Percentiles rank a stretch among this genome's conserved stretches.
phyloP scores from a whole-genome alignment of 306 rosid species.

The Prinsepia uniflora region DNA sequence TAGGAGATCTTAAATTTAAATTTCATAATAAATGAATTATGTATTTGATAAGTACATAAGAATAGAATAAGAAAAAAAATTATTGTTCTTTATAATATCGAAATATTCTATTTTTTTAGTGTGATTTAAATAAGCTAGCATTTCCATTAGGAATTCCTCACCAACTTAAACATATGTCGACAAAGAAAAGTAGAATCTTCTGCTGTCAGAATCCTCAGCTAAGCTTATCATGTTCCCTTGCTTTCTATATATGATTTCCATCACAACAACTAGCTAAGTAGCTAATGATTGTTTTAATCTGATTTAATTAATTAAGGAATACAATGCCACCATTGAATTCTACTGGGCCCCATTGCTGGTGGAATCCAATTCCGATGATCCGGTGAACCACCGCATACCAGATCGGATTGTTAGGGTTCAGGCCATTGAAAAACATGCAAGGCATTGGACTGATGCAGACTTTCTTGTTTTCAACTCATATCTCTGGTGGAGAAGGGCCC shows the following conservation, averaged over 20 bases:
- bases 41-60: no score
- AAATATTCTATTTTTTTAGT: no score
- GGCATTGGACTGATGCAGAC: conserved; percentile 65
- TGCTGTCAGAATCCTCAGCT: background rate
- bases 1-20: no score
- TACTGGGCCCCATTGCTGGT: conserved; percentile 85
- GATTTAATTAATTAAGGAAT: conserved; percentile 42
- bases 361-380: conserved; percentile 83
- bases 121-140: background rate
- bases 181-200: background rate
- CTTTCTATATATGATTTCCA: background rate
- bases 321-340: conserved; percentile 67
- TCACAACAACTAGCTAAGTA: background rate
- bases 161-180: background rate
- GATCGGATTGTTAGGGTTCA: conserved; percentile 61
- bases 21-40: no score
- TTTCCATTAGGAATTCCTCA: background rate
- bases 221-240: background rate
- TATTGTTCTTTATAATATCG: no score
- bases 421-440: conserved; percentile 76
- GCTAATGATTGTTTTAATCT: background rate
- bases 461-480: conserved; percentile 61
- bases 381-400: conserved; percentile 59
- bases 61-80: no score
- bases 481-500: conserved; percentile 86